Percentiles rank a stretch among this genome's conserved stretches.
Evolutionary conservation across 2,329 filamentous ascomycete species (phyloP).

Genomic region (Ceratocystis eucalypticola): DNA sequence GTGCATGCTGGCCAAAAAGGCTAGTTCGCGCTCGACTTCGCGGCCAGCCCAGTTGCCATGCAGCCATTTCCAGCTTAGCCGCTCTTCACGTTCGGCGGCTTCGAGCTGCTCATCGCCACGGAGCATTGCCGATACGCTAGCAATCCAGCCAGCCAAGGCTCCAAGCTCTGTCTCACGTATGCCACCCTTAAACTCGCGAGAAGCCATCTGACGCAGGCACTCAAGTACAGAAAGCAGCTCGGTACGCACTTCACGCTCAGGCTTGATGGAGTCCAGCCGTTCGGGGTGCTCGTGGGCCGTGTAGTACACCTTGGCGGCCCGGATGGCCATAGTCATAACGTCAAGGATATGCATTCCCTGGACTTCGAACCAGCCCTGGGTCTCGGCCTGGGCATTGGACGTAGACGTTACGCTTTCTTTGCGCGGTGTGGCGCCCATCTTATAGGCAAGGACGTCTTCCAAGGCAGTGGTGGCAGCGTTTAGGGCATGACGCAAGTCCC

Average conservation of each 20-base stretch:
- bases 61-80: constrained; percentile 69
- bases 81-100: constrained; percentile 53
- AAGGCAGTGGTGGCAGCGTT: constrained; percentile 56
- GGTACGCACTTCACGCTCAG: constrained; percentile 70
- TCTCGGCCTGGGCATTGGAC: constrained; percentile 31
- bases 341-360: constrained; percentile 88
- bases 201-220: constrained; percentile 80
- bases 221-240: constrained; percentile 82
- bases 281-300: constrained; percentile 81
- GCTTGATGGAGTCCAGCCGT: constrained; percentile 71
- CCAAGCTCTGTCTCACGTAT: constrained; percentile 64
- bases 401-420: constrained; percentile 24
- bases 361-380: constrained; percentile 60
- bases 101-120: constrained; percentile 65
- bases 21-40: constrained; percentile 65
- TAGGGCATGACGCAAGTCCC: constrained; percentile 51
- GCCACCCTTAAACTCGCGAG: constrained; percentile 71
- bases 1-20: constrained; percentile 65
- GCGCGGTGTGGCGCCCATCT: constrained; percentile 16
- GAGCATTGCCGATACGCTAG: constrained; percentile 63
- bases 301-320: constrained; percentile 92
- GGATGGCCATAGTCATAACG: constrained; percentile 86
- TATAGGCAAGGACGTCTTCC: constrained; percentile 36
- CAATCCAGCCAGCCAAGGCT: constrained; percentile 68
- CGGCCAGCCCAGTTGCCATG: constrained; percentile 56